Evolutionary conservation across 805 yeast genomes (phyloP), one percentile per base, ranked within the genome.

Genomic region (Jamesozyma jinghongensis): DNA sequence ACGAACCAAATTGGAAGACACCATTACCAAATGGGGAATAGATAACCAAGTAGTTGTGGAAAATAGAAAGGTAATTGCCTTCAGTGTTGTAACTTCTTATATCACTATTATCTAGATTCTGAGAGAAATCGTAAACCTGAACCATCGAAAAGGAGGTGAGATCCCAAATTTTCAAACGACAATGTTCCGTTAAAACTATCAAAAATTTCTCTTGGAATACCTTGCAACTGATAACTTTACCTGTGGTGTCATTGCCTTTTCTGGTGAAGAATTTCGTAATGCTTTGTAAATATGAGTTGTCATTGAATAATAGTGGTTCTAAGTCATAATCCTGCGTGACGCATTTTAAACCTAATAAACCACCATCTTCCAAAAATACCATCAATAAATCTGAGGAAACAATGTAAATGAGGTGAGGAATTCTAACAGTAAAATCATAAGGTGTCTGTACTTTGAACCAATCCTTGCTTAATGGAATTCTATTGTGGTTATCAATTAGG

Each of bases 401-500:
- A 1, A 80, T 57, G 37, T 68, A 64, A 45, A 82, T 50, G 17
- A 69, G 59, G 33, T 74, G 73, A 1, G 90, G 86, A 19, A 62
- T 59, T 50, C 82, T 68, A 5, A 74, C 54, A 26, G 73, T 75
- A 48, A 80, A 77, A 6, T 76, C 71, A 57, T 80, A 83, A 1
- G 92, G 88, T 29, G 74, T 73, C 6, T 83, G 73, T 40, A 79
- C 75, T 44, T 69, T 69, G 40, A 85, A 76, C 92, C 94, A 85
- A 34, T 71, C 62, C 11, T 42, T 44, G 19, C 25, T 28, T 19
- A 50, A 36, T 7, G 37, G 32, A 3, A 37, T 31, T 4, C 27
- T 36, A 16, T 40, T 40, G 14, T 34, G 33, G 7, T 18, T 41
- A 19, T 48, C 41, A n/a, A 53, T 37, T 5, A 57, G 37, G 41